These are phyloP conservation scores for Claviceps sorghi DNA, from an alignment of 2,329 filamentous ascomycete genomes.

Conservation along the genomic window DNA sequence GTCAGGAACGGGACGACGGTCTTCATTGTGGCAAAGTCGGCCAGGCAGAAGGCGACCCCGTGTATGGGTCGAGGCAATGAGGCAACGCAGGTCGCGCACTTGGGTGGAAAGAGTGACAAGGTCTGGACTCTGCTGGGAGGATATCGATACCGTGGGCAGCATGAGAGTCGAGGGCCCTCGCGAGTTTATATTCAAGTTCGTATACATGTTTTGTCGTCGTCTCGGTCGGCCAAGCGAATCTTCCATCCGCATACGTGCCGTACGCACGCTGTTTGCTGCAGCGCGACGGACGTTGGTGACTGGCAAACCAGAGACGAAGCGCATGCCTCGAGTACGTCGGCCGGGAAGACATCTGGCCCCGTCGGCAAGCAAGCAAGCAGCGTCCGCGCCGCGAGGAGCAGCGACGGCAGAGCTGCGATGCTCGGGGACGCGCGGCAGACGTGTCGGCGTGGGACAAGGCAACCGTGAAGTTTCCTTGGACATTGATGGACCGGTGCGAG, in stretches of 20 bases:
- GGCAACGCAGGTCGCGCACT: not conserved
- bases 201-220: not conserved
- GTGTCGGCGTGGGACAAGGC: not conserved
- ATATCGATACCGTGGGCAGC: not conserved
- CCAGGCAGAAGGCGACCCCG: not conserved
- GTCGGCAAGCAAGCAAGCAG: too few relatives aligned
- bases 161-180: too few relatives aligned
- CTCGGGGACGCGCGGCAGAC: not conserved
- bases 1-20: conserved; percentile 6
- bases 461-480: not conserved
- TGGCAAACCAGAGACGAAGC: not conserved
- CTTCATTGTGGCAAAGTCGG: conserved; percentile 12
- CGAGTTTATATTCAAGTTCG: not conserved
- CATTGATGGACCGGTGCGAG: too few relatives aligned
- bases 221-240: too few relatives aligned
- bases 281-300: not conserved
- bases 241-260: not conserved
- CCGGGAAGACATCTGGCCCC: not conserved
- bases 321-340: not conserved
- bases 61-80: not conserved
- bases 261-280: not conserved
- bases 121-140: not conserved
- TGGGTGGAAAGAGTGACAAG: not conserved
- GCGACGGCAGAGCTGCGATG: not conserved
- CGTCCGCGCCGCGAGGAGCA: not conserved